These are phyloP conservation scores for Dothiorella sarmentorum DNA, from an alignment of 2,329 filamentous ascomycete genomes.

Conservation along the genomic window DNA sequence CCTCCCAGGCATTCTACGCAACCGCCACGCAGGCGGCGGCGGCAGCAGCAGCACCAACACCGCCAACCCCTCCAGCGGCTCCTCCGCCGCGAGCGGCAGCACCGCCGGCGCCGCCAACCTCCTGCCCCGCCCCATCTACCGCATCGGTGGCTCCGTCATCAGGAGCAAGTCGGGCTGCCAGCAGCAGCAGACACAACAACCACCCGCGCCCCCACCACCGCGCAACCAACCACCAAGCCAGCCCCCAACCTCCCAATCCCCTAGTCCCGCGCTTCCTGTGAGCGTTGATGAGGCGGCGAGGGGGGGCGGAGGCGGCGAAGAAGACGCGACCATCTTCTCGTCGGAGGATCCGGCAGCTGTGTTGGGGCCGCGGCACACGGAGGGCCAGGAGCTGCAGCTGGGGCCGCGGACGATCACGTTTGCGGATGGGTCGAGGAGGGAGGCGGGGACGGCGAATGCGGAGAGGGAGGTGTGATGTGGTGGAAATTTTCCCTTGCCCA, in stretches of 20 bases:
- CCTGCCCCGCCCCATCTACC: conserved; percentile 30
- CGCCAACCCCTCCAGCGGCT: background rate
- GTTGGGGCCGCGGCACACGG: background rate
- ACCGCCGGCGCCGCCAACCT: conserved; percentile 24
- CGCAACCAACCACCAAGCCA: background rate
- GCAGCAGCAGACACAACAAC: background rate
- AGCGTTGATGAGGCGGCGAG: background rate
- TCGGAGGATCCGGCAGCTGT: background rate
- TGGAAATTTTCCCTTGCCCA: too few species aligned
- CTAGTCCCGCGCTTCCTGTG: too few species aligned
- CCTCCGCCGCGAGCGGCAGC: conserved; percentile 15
- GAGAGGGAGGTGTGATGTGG: background rate
- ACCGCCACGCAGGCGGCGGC: conserved; percentile 23
- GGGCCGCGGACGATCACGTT: conserved; percentile 4
- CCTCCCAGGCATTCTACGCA: conserved; percentile 26
- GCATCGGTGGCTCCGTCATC: conserved; percentile 36
- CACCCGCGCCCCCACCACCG: background rate
- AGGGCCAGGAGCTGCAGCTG: background rate
- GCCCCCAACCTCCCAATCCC: too few species aligned
- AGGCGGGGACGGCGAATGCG: background rate
- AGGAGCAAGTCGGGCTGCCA: conserved; percentile 19
- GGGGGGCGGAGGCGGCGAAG: background rate
- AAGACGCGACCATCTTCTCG: conserved; percentile 5
- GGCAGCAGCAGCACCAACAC: conserved; percentile 1
- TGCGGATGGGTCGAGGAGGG: background rate